phyloP scores from a whole-genome alignment of 208 protist genomes.

The Trypanosoma cruzi region DNA sequence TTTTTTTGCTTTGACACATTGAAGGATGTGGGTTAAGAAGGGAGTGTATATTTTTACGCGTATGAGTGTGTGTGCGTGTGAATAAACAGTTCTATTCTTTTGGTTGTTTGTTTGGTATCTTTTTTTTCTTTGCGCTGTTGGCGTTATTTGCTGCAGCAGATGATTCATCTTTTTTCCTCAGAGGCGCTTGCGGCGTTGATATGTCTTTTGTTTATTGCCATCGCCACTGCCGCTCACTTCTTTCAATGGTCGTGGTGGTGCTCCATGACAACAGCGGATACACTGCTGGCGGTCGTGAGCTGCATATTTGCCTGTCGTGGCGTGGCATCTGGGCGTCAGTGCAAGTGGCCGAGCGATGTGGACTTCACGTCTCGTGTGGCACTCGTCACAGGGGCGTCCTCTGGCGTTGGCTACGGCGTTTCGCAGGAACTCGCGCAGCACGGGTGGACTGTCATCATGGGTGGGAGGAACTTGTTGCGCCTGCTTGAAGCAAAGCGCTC shows the following conservation, averaged over 20 bases:
- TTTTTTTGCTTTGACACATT: background rate
- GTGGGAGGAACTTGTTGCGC: conserved; percentile 52
- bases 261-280: conserved; percentile 10
- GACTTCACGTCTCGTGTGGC: conserved; percentile 69
- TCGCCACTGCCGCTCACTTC: conserved; percentile 12
- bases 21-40: background rate
- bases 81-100: background rate
- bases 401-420: conserved; percentile 76
- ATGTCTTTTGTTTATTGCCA: conserved; percentile 36
- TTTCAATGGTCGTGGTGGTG: conserved; percentile 13
- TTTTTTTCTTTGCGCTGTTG: background rate
- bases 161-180: conserved; percentile 70
- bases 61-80: background rate
- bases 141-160: conserved; percentile 19
- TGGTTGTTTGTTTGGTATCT: background rate
- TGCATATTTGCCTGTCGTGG: conserved; percentile 49
- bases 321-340: conserved; percentile 45
- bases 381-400: conserved; percentile 78
- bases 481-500: conserved; percentile 53
- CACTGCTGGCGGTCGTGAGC: conserved; percentile 26
- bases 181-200: conserved; percentile 46
- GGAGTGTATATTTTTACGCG: background rate
- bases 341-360: conserved; percentile 58
- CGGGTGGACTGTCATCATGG: conserved; percentile 80
- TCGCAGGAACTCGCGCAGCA: conserved; percentile 68